Percentiles rank a stretch among this genome's conserved stretches.
These are phyloP conservation scores for Quercus variabilis DNA, from an alignment of 306 rosid genomes.

Conservation along the genomic window DNA sequence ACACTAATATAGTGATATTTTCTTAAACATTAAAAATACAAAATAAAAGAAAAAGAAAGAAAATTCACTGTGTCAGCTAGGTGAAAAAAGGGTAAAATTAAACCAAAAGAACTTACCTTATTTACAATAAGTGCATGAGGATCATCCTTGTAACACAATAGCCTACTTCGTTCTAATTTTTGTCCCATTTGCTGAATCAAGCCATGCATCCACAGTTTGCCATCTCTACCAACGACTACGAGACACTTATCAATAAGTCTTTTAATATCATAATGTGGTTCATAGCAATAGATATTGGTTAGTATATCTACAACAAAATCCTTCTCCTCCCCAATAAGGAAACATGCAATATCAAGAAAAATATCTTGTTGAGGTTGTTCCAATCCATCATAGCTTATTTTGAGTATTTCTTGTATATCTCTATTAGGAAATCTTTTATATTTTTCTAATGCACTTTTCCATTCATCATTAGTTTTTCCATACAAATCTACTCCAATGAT, in stretches of 20 bases:
- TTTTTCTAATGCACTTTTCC: constrained; percentile 16
- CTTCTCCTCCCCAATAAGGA: constrained; percentile 15
- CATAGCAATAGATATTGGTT: not conserved
- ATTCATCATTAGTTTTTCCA: constrained; percentile 9
- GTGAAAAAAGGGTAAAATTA: not conserved
- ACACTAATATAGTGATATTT: too few species aligned
- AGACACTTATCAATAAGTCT: constrained; percentile 22
- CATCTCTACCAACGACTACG: not conserved
- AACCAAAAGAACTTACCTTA: not conserved
- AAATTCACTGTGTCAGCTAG: not conserved
- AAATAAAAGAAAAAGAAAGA: not conserved
- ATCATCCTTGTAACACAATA: constrained; percentile 34
- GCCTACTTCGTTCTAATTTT: constrained; percentile 26
- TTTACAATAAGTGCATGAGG: constrained; percentile 4
- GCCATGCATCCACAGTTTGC: constrained; percentile 29
- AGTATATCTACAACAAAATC: constrained; percentile 6
- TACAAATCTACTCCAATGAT: constrained; percentile 13
- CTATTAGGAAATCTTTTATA: not conserved
- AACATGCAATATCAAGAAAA: constrained; percentile 41
- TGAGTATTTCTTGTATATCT: constrained; percentile 10
- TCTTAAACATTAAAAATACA: too few species aligned
- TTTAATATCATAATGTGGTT: constrained; percentile 10
- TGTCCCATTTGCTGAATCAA: constrained; percentile 40
- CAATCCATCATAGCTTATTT: constrained; percentile 26
- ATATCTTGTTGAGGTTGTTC: constrained; percentile 7